Evolutionary conservation across 768 basidiomycete genomes (phyloP).

Genomic region (Boletus vinaceobasis): DNA sequence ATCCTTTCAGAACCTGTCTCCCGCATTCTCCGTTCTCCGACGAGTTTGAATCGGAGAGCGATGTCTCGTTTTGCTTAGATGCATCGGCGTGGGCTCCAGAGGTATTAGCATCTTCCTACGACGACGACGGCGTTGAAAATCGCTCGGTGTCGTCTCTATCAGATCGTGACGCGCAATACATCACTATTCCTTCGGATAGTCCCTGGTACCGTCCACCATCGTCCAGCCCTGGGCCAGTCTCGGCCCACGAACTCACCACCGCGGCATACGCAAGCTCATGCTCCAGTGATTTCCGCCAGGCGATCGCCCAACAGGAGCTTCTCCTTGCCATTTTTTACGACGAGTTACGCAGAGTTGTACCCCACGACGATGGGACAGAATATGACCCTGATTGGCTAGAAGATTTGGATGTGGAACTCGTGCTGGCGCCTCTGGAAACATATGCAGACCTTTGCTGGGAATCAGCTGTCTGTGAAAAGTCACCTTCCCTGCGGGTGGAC

Average conservation of each 20-base stretch:
- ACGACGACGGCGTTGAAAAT: conserved; percentile 22
- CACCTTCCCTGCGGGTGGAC: neutral
- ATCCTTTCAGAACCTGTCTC: conserved; percentile 14
- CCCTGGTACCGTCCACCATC: conserved; percentile 37
- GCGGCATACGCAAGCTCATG: conserved; percentile 25
- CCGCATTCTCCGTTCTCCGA: conserved; percentile 24
- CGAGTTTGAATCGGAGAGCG: conserved; percentile 18
- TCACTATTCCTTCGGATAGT: conserved; percentile 38
- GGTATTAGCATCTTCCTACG: conserved; percentile 8
- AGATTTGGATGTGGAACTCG: conserved; percentile 26
- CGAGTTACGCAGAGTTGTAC: conserved; percentile 26
- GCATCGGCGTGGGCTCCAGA: conserved; percentile 20
- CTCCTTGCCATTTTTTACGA: conserved; percentile 32
- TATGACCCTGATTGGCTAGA: conserved; percentile 29
- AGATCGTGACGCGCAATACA: conserved; percentile 36
- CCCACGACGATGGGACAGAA: conserved; percentile 2
- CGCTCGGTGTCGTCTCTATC: conserved; percentile 17
- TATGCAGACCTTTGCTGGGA: conserved; percentile 31
- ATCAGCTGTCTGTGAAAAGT: conserved; percentile 23
- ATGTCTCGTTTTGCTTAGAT: conserved; percentile 15
- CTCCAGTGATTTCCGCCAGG: conserved; percentile 32
- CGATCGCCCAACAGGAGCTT: conserved; percentile 31
- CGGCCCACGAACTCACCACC: conserved; percentile 18
- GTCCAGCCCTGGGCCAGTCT: conserved; percentile 24
- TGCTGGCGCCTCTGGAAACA: conserved; percentile 26